Percentiles rank a stretch among this genome's conserved stretches.
phyloP scores from a whole-genome alignment of 2,329 filamentous ascomycete species.

The Colletotrichum sp. region DNA sequence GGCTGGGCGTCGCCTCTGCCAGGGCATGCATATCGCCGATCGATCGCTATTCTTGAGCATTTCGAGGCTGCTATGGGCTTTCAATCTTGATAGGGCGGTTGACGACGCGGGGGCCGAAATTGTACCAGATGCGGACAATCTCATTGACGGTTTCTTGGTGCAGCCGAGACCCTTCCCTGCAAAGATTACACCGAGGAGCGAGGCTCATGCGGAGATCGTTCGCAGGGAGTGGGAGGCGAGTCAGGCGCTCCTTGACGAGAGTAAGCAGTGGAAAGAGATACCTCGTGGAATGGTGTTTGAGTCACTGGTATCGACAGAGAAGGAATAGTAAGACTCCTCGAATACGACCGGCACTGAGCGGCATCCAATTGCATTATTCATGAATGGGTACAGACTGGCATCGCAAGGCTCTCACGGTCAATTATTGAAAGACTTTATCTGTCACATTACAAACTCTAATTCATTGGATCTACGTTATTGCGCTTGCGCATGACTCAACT shows the following conservation, averaged over 20 bases:
- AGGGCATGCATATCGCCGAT: constrained; percentile 53
- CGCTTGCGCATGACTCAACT: background rate
- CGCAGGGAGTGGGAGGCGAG: background rate
- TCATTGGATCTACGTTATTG: background rate
- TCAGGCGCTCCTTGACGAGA: background rate
- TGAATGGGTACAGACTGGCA: background rate
- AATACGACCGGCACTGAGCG: background rate
- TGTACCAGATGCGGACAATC: constrained; percentile 36
- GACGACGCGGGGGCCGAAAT: constrained; percentile 22
- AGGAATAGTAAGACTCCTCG: background rate
- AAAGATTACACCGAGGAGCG: constrained; percentile 10
- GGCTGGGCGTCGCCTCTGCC: constrained; percentile 24
- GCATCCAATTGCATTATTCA: background rate
- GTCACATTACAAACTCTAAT: background rate
- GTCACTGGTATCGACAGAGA: background rate
- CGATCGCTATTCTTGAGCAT: constrained; percentile 52
- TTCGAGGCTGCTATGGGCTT: constrained; percentile 58
- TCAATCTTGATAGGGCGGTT: constrained; percentile 38
- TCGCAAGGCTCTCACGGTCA: background rate
- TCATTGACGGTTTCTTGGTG: background rate
- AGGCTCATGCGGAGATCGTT: background rate
- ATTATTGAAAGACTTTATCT: background rate
- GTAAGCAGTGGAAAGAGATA: constrained; percentile 1
- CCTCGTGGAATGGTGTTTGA: background rate
- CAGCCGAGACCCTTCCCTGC: constrained; percentile 6